Evolutionary conservation across 2,329 filamentous ascomycete species (phyloP).

Genomic region (Dothistroma septosporum): DNA sequence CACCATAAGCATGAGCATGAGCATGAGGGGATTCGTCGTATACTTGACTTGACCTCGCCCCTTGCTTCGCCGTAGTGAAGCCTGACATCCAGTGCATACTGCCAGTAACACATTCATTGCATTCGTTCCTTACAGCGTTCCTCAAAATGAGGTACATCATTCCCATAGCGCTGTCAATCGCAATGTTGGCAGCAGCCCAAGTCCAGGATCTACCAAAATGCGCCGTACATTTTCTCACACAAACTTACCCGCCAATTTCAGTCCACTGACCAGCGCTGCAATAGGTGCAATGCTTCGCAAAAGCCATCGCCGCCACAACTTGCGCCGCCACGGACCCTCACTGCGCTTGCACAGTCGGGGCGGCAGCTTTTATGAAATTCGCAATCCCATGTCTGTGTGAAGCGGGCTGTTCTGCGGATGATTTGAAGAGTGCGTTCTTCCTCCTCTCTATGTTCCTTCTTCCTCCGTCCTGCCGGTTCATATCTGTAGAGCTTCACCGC

Average conservation of each 20-base stretch:
- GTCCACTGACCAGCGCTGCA: not conserved
- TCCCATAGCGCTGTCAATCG: not conserved
- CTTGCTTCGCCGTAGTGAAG: not conserved
- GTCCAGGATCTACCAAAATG: conserved; percentile 5
- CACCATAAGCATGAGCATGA: not conserved
- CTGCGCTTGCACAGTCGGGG: conserved; percentile 51
- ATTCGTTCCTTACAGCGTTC: not conserved
- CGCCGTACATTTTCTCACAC: not conserved
- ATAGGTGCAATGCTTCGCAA: conserved; percentile 41
- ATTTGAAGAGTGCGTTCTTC: conserved; percentile 38
- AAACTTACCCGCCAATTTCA: not conserved
- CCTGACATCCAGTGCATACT: not conserved
- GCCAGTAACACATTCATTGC: not conserved
- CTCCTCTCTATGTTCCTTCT: not conserved
- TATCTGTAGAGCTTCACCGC: not conserved
- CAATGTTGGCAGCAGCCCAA: conserved; percentile 1
- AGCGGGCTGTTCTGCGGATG: conserved; percentile 35
- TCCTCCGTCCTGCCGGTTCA: not conserved
- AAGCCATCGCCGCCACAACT: conserved; percentile 46
- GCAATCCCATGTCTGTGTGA: conserved; percentile 41
- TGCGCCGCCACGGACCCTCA: conserved; percentile 46
- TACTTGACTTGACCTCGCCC: not conserved
- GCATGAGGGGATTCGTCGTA: not conserved
- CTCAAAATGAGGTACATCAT: conserved; percentile 4
- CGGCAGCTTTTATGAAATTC: conserved; percentile 33